Evolutionary conservation across 2,329 filamentous ascomycete species (phyloP).

Genomic region (Penicillium sp.): DNA sequence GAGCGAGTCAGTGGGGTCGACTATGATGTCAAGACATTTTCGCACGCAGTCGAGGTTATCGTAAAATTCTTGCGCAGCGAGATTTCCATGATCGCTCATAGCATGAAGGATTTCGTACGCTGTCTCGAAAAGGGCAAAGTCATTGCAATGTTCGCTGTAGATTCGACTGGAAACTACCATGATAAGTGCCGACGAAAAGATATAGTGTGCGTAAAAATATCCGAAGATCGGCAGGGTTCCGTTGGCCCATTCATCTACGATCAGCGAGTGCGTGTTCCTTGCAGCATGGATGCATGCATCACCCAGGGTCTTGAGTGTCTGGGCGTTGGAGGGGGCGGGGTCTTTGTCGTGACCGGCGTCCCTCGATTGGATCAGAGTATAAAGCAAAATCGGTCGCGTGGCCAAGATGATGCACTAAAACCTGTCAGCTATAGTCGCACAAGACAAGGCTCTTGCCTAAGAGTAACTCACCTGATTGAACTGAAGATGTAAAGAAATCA

Average conservation of each 20-base stretch:
- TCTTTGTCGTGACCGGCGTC: conserved; percentile 6
- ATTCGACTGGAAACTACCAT: conserved; percentile 31
- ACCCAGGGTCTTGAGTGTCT: conserved; percentile 29
- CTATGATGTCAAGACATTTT: conserved; percentile 8
- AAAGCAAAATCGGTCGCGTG: conserved; percentile 36
- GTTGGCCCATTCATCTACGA: conserved; percentile 34
- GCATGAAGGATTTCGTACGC: conserved; percentile 25
- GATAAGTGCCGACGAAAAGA: conserved; percentile 34
- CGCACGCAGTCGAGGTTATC: conserved; percentile 24
- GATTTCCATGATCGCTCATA: conserved; percentile 30
- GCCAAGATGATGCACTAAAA: conserved; percentile 36
- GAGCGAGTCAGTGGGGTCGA: neutral
- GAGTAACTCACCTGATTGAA: conserved; percentile 29
- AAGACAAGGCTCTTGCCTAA: neutral
- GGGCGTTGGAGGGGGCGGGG: conserved; percentile 7
- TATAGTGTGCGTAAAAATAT: conserved; percentile 36
- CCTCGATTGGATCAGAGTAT: conserved; percentile 27
- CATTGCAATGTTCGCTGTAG: conserved; percentile 15
- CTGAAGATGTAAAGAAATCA: conserved; percentile 32
- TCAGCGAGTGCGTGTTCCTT: conserved; percentile 30
- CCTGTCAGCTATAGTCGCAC: neutral
- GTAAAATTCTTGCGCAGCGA: conserved; percentile 31
- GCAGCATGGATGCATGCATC: conserved; percentile 36
- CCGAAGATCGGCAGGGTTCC: conserved; percentile 33
- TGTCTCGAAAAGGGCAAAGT: conserved; percentile 26